These are phyloP conservation scores for Nepenthes alata DNA, from an alignment of 179 eudicot species.

Conservation along the genomic window DNA sequence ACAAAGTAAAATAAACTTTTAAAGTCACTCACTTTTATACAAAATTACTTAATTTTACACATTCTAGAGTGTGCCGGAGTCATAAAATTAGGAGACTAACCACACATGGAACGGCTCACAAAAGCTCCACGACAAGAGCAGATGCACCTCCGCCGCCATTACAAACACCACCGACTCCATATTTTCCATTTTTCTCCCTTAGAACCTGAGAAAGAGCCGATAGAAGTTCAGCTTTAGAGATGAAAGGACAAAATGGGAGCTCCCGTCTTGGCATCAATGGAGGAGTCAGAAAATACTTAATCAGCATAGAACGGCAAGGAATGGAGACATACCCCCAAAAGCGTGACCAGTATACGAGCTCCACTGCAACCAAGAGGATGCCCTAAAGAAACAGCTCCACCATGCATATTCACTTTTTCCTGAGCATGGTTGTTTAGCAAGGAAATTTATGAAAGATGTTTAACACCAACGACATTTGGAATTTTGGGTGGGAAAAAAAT, in stretches of 20 bases:
- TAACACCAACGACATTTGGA: background rate
- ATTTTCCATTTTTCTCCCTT: constrained; percentile 68
- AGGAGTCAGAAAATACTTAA: background rate
- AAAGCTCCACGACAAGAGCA: constrained; percentile 74
- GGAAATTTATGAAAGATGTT: background rate
- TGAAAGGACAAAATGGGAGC: background rate
- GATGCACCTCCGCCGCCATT: constrained; percentile 99
- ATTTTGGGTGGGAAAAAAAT: background rate
- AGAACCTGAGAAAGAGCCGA: constrained; percentile 40
- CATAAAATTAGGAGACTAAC: background rate
- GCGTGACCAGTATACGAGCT: constrained; percentile 85
- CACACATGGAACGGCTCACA: constrained; percentile 20
- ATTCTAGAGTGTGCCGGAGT: too few relatives aligned
- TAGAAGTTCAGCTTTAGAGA: background rate
- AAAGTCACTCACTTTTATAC: too few relatives aligned
- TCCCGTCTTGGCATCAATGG: background rate
- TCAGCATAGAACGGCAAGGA: background rate
- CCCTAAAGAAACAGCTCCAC: constrained; percentile 96
- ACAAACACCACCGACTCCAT: constrained; percentile 91
- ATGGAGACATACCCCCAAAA: constrained; percentile 55
- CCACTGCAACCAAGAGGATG: constrained; percentile 99
- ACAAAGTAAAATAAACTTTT: too few relatives aligned
- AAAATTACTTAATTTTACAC: too few relatives aligned
- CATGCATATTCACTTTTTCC: constrained; percentile 88
- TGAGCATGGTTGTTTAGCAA: constrained; percentile 18